Conservation (phyloP, 371 early-diverging fungal species). For the Mucor lusitanicus region DNA sequence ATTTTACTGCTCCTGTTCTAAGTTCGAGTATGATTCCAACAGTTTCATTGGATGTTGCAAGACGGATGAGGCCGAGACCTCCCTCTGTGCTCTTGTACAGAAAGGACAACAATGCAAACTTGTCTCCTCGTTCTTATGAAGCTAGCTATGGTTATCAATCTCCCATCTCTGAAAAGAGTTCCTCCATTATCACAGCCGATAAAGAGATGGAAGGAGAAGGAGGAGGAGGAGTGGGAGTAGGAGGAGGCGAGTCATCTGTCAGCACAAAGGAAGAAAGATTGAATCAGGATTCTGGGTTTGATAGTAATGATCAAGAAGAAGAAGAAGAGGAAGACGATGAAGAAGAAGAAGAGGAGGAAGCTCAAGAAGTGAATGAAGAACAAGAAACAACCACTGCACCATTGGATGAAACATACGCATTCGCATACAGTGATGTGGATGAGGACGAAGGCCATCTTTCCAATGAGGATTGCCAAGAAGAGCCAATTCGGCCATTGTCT, state of each 20-base stretch:
- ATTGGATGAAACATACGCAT: background rate
- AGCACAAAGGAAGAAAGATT: background rate
- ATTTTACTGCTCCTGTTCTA: constrained; percentile 61
- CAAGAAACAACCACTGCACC: background rate
- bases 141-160: background rate
- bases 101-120: constrained; percentile 14
- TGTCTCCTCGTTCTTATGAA: background rate
- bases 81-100: constrained; percentile 50
- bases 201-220: background rate
- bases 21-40: constrained; percentile 67
- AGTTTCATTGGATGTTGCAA: constrained; percentile 63
- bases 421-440: background rate
- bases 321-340: background rate
- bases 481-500: background rate
- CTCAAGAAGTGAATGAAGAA: background rate
- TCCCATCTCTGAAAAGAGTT: background rate
- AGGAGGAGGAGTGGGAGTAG: too few relatives aligned
- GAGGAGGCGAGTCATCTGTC: background rate
- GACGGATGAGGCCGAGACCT: constrained; percentile 64
- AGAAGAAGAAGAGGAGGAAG: background rate
- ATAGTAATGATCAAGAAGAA: constrained; percentile 7
- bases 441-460: background rate
- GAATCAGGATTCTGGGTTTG: constrained; percentile 13
- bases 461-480: background rate
- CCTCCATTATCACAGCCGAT: background rate